Evolutionary conservation across 331 rosid genomes (phyloP), one percentile per base, ranked within the genome.

Genomic region (Ulmus americana): DNA sequence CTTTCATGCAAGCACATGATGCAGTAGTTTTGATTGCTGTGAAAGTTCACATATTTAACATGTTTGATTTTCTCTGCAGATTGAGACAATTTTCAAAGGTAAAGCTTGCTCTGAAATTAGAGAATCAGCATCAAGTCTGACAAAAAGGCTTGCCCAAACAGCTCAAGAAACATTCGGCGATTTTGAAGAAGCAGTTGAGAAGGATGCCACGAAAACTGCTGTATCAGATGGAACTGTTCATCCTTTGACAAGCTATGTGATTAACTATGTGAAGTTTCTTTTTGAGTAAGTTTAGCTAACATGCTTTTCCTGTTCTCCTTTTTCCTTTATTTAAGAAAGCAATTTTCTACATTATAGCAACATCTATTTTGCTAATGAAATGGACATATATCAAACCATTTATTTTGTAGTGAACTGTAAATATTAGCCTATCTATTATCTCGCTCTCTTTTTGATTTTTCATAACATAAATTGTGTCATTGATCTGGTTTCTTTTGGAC

Each of bases 131-230:
- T 74, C 76, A 67, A 60, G 95, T 79, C 62, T 94, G 88, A 85
- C 99, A 28, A 94, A 90, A 85, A 80, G 85, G 59, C 95, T 94
- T 66, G 97, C 99, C 35, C 95, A 82, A 79, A 90, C 99, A 6
- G 99, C 99, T 1, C 90, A 90, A 70, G 94, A 85, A 43, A 94
- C 99, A 1, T 94, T 94, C 73, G 95, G 99, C 54, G 99, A 94
- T 85, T 94, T 94, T 85, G 97, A 94, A 79, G 99, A 87, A 81
- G 99, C 99, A 5, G 97, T 94, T 77, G 97, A 94, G 74, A 90
- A 90, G 77, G 97, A 94, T 79, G 95, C 97, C 20, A 94, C 99
- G 0, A 94, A 94, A 74, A 94, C 99, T 72, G 99, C 97, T 47
- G 99, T 94, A 56, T 79, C 83, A 64, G 99, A 94, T 84, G 99